Conservation (phyloP, 345 rosid genomes). For the Lagerstroemia speciosa region DNA sequence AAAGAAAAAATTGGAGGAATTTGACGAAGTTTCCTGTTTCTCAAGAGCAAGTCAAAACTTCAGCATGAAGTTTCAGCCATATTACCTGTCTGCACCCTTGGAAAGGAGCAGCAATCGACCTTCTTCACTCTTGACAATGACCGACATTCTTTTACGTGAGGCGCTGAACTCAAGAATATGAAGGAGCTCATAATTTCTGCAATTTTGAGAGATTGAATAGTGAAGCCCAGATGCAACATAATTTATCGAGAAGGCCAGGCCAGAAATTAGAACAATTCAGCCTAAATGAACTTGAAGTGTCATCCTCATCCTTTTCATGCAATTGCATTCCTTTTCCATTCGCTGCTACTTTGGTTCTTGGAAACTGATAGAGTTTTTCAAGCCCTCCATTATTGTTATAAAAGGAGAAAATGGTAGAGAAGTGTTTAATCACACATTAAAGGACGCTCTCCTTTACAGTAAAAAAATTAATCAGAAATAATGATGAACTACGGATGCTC, state of each 20-base stretch:
- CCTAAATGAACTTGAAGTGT: neutral
- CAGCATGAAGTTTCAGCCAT: neutral
- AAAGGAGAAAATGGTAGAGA: neutral
- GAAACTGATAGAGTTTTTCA: neutral
- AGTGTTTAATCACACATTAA: neutral
- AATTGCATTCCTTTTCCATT: neutral
- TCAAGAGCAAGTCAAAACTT: too few species aligned
- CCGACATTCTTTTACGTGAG: conserved; percentile 88
- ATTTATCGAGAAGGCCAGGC: neutral
- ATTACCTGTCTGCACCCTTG: conserved; percentile 94
- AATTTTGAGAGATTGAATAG: conserved; percentile 6
- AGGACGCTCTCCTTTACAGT: too few species aligned
- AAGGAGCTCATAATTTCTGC: conserved; percentile 70
- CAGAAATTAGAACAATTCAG: neutral
- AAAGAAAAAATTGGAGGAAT: neutral
- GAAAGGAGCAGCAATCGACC: conserved; percentile 51
- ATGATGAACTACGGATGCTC: too few species aligned
- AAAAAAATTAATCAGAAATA: too few species aligned
- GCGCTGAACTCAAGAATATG: conserved; percentile 79
- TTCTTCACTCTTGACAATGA: conserved; percentile 55
- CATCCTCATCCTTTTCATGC: neutral
- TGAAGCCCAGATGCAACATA: neutral
- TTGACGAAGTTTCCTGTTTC: too few species aligned
- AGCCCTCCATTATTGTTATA: neutral
- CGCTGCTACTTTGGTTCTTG: neutral